Base-by-base conservation (phyloP, 2,329 filamentous ascomycete genomes). In the Periconia digitata region DNA sequence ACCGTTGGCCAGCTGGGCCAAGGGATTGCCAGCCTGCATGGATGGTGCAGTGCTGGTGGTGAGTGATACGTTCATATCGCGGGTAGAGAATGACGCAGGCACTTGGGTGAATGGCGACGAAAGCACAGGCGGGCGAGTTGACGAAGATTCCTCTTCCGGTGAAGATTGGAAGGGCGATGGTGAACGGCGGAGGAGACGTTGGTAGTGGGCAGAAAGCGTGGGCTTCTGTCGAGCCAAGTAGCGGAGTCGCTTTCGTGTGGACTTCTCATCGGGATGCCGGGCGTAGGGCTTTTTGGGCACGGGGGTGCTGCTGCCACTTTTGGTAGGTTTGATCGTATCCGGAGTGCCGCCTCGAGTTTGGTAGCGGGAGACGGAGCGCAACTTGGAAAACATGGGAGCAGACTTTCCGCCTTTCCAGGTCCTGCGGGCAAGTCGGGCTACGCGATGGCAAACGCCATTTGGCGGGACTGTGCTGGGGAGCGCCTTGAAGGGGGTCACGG, bases 401-500 rank as follows among this genome's bases (percentile, higher is more conserved):
- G 68, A 56, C 32, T 74, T 72, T 22, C 74, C 71, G 38, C 73
- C 74, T 55, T 78, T 76, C 84, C 84, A 86, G 3, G 78, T 83
- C 60, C 77, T 79, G 62, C 79, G 81, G 24, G 84, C 84, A 64
- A 82, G 78, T 42, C 82, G 76, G 4, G 83, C 81, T 29, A 86
- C 83, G 47, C 82, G 79, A 58, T 83, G 78, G 55, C 83, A 85
- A 21, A 86, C 81, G 16, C 84, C 84, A 43, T 85, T 77, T 10
- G 84, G 84, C 32, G 84, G 84, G 27, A 81, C 76, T 37, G 80
- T 83, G 41, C 84, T 83, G 2, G 83, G 84, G 1, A 85, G 76
- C 71, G 82, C 84, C 62, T 86, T 86, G 75, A 86, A 86, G 0
- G 84, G 84, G 1, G 84, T 86, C 40, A 85, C 78, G 3, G 80